Evolutionary conservation across 768 basidiomycete species (phyloP), one percentile per base, ranked within the genome.

Genomic region (Lentinus brumalis): DNA sequence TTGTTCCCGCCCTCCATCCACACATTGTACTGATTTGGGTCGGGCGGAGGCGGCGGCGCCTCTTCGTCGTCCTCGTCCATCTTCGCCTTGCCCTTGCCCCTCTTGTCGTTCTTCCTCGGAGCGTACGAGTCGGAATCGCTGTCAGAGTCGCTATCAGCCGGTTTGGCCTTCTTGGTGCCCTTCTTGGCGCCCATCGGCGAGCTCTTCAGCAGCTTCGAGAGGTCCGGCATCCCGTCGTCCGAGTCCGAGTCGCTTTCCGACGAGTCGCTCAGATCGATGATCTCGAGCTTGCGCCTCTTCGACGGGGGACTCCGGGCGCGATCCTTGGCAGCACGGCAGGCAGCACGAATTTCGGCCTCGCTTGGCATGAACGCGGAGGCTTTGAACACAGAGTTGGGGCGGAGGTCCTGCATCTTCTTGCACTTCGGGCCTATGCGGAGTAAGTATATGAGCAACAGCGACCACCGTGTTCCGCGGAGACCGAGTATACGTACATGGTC

Each of bases 351-450:
- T 57, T 90, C 87, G 40, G 85, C 81, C 3, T 80, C 79, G 0
- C 83, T 78, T 0, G 91, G 89, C 66, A 88, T 83, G 67, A 94
- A 94, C 0, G 89, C 89, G 2, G 74, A 71, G 1, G 85, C 78
- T 47, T 78, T 78, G 80, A 89, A 94, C 31, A 87, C 74, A 55
- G 79, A 81, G 30, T 73, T 72, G 9, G 76, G 73, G 8, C 75
- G 74, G 16, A 84, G 75, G 61, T 89, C 84, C 55, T 83, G 80
- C 78, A 86, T 86, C 66, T 80, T 80, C 68, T 86, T 84, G 74
- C 92, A 94, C 1, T 77, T 83, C 8, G 87, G 87, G 70, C 89
- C 86, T 87, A 58, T 7, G 14, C 11, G 12, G n/a, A 41, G 39
- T 5, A 15, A 49, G 18, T 55, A 47, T 16, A 32, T 11, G 42